Evolutionary conservation across 768 basidiomycete genomes (phyloP), one percentile per base, ranked within the genome.

Genomic region (Amanita rimosa): DNA sequence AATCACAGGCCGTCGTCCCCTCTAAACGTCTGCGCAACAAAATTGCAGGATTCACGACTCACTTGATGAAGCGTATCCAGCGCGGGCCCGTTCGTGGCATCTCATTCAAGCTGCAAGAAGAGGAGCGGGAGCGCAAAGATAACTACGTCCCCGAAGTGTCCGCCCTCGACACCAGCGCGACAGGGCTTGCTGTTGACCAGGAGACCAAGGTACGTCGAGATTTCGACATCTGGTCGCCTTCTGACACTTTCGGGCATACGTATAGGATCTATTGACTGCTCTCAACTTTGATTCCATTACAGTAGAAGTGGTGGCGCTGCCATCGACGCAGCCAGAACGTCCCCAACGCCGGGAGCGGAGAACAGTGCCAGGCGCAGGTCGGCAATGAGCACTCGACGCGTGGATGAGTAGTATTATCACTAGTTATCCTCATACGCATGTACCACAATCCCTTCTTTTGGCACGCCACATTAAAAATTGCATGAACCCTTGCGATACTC

Each of bases 11-110:
- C 51, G 73, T 87, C 55, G 94, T 99, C 57, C 95, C 95, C 52
- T 97, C 96, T 49, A 98, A 99, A 74, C 91, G 95, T 58, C 83
- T 99, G 60, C 83, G 96, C 65, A 99, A 99, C 88, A 99, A 99
- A 80, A 87, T 99, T 63, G 85, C 95, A 9, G 96, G 96, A 41
- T 99, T 98, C 82, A 99, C 96, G 52, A 99, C 96, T 61, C 96
- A 99, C 67, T 75, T 99, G 68, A 99, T 99, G 96, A 97, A 93
- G 80, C 93, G 96, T 63, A 99, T 99, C 62, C 92, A 96, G 70
- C 83, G 83, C 52, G 96, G 96, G 3, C 96, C 96, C 60, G 96
- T 99, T 55, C 91, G 93, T 56, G 96, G 96, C 60, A 99, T 99
- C 67, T 98, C 96, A 49, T 99, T 98, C 91, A 96, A 97, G 72